Conservation (phyloP, 2,329 filamentous ascomycete species). For the Fusarium redolens region DNA sequence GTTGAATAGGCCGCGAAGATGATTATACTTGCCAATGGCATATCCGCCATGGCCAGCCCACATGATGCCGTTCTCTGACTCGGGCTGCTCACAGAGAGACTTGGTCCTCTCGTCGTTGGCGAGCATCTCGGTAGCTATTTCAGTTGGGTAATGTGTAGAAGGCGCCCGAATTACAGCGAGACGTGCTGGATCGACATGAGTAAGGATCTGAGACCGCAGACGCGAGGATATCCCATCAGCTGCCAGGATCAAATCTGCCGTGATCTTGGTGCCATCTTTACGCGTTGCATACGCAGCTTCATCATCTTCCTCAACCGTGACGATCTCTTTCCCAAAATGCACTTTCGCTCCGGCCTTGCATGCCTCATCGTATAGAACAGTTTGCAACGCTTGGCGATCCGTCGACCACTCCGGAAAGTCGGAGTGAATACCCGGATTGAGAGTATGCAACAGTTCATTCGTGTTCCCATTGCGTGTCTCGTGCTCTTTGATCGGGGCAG, state of each 20-base stretch:
- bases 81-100: not conserved
- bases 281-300: not conserved
- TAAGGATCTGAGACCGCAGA: not conserved
- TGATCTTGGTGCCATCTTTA: not conserved
- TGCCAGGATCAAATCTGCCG: not conserved
- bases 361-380: not conserved
- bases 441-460: not conserved
- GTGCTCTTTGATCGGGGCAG: not conserved
- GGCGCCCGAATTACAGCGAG: conserved; percentile 2
- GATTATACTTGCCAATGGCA: conserved; percentile 12
- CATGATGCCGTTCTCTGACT: conserved; percentile 9
- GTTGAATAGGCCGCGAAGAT: conserved; percentile 7
- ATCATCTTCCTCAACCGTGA: not conserved
- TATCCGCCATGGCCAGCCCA: conserved; percentile 13
- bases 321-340: conserved; percentile 1
- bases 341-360: not conserved
- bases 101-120: not conserved
- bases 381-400: not conserved
- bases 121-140: not conserved
- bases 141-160: conserved; percentile 15
- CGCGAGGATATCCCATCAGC: conserved; percentile 15
- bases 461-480: not conserved
- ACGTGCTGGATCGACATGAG: not conserved
- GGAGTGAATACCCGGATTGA: not conserved
- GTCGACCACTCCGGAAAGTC: conserved; percentile 5